A percentile compares a stretch with the other conserved stretches of the same genome.
Evolutionary conservation across 2,329 filamentous ascomycete genomes (phyloP).

Genomic region (Alternaria angustiovoidea): DNA sequence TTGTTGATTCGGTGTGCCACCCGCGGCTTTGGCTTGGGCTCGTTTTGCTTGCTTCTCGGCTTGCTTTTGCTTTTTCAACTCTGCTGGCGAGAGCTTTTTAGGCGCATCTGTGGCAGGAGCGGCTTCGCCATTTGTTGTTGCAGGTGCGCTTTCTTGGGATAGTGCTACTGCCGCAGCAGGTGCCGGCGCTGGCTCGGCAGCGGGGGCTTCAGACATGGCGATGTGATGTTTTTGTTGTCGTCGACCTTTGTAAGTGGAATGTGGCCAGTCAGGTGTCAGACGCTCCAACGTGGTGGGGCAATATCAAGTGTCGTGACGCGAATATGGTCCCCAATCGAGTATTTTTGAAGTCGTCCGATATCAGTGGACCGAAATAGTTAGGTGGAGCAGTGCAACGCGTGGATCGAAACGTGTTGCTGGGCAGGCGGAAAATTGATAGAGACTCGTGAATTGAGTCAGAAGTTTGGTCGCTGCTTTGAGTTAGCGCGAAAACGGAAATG

Average conservation of each 20-base stretch:
- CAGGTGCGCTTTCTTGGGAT: conserved; percentile 17
- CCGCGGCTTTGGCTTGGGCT: conserved; percentile 69
- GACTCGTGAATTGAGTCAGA: conserved; percentile 31
- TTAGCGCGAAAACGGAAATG: conserved; percentile 19
- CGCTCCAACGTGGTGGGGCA: conserved; percentile 19
- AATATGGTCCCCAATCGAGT: neutral
- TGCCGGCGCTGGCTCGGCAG: conserved; percentile 25
- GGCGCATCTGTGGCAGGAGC: conserved; percentile 39
- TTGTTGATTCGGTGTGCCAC: conserved; percentile 46
- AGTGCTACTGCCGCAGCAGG: conserved; percentile 18
- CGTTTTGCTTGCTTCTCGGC: conserved; percentile 89
- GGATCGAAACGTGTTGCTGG: conserved; percentile 11
- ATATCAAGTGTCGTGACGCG: conserved; percentile 2
- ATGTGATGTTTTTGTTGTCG: neutral
- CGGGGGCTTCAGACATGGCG: conserved; percentile 39
- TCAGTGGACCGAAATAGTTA: neutral
- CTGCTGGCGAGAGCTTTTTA: conserved; percentile 73
- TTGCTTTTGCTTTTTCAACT: conserved; percentile 88
- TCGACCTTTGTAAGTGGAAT: conserved; percentile 4
- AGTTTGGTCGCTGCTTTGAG: conserved; percentile 9
- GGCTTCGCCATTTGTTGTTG: conserved; percentile 31
- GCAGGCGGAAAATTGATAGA: conserved; percentile 26
- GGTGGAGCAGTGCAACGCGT: conserved; percentile 4
- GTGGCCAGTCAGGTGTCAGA: conserved; percentile 13
- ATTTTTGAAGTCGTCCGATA: neutral